A percentile compares a stretch with the other conserved stretches of the same genome.
phyloP scores from a whole-genome alignment of 2,329 filamentous ascomycete species.

The Graphilbum ipis-grandicollis region DNA sequence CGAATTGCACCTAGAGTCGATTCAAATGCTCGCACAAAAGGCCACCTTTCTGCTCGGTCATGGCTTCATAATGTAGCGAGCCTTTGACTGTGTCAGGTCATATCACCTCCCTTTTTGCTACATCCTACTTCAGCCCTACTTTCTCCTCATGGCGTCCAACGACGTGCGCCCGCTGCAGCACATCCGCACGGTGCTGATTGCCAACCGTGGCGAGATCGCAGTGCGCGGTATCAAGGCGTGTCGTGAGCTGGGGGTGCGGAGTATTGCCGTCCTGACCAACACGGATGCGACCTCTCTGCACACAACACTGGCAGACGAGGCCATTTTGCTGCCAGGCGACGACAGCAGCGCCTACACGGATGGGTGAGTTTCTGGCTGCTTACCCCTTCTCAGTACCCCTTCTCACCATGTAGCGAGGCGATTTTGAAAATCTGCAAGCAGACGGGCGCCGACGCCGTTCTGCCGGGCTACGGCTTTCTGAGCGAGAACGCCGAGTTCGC shows the following conservation, averaged over 20 bases:
- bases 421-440: conserved; percentile 19
- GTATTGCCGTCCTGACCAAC: conserved; percentile 39
- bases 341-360: no score
- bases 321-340: conserved; percentile 21
- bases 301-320: conserved; percentile 33
- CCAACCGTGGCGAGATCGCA: conserved; percentile 43
- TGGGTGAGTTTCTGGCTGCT: conserved; percentile 9
- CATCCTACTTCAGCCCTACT: no score
- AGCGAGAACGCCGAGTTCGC: conserved; percentile 47
- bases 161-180: not conserved
- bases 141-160: no score
- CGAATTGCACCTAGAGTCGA: no score
- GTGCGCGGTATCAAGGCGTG: conserved; percentile 30
- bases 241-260: conserved; percentile 24
- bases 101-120: no score
- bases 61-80: no score
- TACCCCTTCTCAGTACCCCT: not conserved
- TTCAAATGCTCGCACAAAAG: no score
- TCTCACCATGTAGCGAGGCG: conserved; percentile 2
- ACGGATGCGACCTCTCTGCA: conserved; percentile 34
- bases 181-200: conserved; percentile 21
- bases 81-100: no score
- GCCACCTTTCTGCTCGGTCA: no score
- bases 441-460: conserved; percentile 33
- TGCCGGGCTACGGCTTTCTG: conserved; percentile 49